phyloP scores from a whole-genome alignment of 1,284 basidiomycete species.

The Tilletia setariae region DNA sequence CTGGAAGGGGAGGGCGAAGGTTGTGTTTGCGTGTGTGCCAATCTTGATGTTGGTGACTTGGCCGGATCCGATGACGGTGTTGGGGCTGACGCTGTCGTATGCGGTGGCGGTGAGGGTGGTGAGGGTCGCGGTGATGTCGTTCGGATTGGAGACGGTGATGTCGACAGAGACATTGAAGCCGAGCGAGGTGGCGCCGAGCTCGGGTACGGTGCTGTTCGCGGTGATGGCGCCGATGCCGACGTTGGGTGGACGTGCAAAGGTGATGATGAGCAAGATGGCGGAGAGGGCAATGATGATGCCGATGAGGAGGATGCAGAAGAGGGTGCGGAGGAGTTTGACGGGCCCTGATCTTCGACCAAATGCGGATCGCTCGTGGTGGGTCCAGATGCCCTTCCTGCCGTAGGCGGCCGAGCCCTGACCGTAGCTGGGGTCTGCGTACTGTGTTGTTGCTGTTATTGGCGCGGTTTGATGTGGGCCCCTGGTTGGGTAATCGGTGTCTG shows the following conservation, averaged over 20 bases:
- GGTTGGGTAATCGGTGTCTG: slow-evolving; percentile 3
- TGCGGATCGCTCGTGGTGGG: slow-evolving; percentile 39
- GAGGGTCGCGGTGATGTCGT: slow-evolving; percentile 46
- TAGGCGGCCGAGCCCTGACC: slow-evolving; percentile 23
- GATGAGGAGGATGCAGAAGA: slow-evolving; percentile 43
- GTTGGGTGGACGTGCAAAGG: slow-evolving; percentile 47
- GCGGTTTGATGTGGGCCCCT: not conserved
- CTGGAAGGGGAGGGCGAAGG: slow-evolving; percentile 76
- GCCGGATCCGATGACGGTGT: slow-evolving; percentile 38
- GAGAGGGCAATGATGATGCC: slow-evolving; percentile 40
- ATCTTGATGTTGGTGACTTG: slow-evolving; percentile 63
- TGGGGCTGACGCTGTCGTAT: slow-evolving; percentile 33
- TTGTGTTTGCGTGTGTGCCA: slow-evolving; percentile 65
- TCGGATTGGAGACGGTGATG: slow-evolving; percentile 48
- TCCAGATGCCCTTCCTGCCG: slow-evolving; percentile 47
- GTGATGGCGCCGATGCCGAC: slow-evolving; percentile 36
- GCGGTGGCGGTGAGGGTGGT: slow-evolving; percentile 37
- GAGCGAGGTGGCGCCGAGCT: slow-evolving; percentile 28
- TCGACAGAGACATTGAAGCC: slow-evolving; percentile 43
- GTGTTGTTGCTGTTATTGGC: not conserved
- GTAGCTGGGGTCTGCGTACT: not conserved
- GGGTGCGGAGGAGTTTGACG: slow-evolving; percentile 35
- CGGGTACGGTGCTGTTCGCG: slow-evolving; percentile 28
- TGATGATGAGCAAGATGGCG: slow-evolving; percentile 42
- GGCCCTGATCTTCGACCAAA: slow-evolving; percentile 35